Evolutionary conservation across 2,329 filamentous ascomycete species (phyloP).

Genomic region (Ophiostoma himal-ulmi): DNA sequence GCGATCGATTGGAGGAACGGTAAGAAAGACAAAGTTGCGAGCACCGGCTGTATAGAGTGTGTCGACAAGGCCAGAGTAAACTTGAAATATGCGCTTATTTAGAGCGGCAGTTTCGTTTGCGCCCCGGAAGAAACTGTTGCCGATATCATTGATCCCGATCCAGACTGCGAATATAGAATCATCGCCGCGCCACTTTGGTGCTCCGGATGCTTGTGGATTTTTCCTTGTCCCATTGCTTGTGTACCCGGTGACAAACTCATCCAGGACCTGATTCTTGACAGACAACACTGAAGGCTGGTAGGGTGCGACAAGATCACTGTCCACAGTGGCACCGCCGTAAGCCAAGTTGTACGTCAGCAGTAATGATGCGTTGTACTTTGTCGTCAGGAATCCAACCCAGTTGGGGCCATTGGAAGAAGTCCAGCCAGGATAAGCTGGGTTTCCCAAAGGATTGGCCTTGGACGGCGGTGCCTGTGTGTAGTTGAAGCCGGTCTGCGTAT

Average conservation of each 20-base stretch:
- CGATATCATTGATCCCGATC: slow-evolving; percentile 52
- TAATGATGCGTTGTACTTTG: slow-evolving; percentile 38
- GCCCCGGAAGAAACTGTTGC: slow-evolving; percentile 38
- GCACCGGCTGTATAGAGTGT: slow-evolving; percentile 48
- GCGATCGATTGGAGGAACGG: slow-evolving; percentile 48
- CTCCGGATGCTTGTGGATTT: neutral
- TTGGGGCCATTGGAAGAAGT: slow-evolving; percentile 44
- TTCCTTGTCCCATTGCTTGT: slow-evolving; percentile 1
- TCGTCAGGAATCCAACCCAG: slow-evolving; percentile 44
- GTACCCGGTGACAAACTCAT: slow-evolving; percentile 36
- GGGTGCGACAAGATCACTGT: slow-evolving; percentile 44
- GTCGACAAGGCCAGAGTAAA: slow-evolving; percentile 39
- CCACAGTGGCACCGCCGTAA: slow-evolving; percentile 46
- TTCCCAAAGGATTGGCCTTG: slow-evolving; percentile 53
- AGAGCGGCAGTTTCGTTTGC: slow-evolving; percentile 39
- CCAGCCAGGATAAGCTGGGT: slow-evolving; percentile 49
- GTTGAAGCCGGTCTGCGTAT: slow-evolving; percentile 44
- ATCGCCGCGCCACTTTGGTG: slow-evolving; percentile 38
- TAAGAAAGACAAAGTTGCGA: slow-evolving; percentile 54
- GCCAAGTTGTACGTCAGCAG: slow-evolving; percentile 47
- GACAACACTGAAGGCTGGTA: slow-evolving; percentile 44
- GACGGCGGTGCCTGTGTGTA: slow-evolving; percentile 41
- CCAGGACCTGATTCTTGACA: slow-evolving; percentile 46
- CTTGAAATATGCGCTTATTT: slow-evolving; percentile 38
- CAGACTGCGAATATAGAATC: slow-evolving; percentile 46